A percentile compares a stretch with the other conserved stretches of the same genome.
Evolutionary conservation across 192 early-diverging fungal genomes (phyloP).

Genomic region (Coemansia sp.): DNA sequence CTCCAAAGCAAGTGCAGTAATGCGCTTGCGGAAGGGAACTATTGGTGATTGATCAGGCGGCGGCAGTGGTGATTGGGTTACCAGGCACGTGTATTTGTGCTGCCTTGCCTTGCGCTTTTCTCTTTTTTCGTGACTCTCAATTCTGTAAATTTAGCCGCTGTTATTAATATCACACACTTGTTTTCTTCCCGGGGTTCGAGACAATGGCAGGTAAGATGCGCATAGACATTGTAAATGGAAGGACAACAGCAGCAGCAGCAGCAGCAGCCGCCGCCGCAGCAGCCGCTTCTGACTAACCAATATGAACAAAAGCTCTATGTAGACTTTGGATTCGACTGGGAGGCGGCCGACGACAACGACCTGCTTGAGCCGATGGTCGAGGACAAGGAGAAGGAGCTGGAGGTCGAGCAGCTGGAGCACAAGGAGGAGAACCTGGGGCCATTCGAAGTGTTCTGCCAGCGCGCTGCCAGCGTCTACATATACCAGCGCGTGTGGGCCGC

Average conservation of each 20-base stretch:
- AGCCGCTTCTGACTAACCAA: too few species aligned
- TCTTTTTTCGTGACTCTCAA: too few species aligned
- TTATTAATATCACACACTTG: background rate
- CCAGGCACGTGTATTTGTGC: too few species aligned
- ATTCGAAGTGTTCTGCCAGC: conserved; percentile 45
- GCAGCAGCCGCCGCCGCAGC: too few species aligned
- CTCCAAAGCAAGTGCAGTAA: too few species aligned
- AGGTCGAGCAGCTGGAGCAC: conserved; percentile 39
- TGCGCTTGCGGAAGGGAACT: too few species aligned
- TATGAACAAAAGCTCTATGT: background rate
- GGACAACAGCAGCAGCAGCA: too few species aligned
- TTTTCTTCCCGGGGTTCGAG: background rate
- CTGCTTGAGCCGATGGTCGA: conserved; percentile 46
- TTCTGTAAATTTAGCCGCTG: too few species aligned
- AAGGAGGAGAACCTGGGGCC: conserved; percentile 47
- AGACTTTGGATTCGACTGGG: conserved; percentile 55
- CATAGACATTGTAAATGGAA: too few species aligned
- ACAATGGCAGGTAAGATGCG: background rate
- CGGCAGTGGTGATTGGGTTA: too few species aligned
- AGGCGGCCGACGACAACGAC: background rate
- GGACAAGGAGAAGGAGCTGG: conserved; percentile 43
- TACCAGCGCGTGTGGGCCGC: conserved; percentile 56
- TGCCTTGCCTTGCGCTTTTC: too few species aligned
- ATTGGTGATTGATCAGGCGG: too few species aligned
- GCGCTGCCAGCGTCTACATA: conserved; percentile 44